These are phyloP conservation scores for Begonia masoniana DNA, from an alignment of 306 rosid species.

Conservation along the genomic window DNA sequence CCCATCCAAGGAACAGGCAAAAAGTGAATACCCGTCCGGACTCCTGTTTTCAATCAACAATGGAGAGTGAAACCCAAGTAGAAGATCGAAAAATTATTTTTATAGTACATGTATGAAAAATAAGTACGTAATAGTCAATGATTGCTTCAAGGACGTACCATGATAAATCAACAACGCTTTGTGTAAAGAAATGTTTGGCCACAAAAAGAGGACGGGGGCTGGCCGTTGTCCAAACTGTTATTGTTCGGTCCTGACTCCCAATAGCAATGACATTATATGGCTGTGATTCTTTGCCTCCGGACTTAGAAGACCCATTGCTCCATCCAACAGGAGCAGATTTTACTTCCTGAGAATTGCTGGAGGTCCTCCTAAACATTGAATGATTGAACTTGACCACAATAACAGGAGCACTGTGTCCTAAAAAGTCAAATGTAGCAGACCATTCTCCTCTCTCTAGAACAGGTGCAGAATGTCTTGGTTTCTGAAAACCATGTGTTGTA, in stretches of 20 bases:
- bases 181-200: constrained; percentile 95
- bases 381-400: constrained; percentile 93
- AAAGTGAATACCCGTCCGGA: constrained; percentile 92
- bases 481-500: constrained; percentile 97
- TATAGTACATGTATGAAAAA: neutral
- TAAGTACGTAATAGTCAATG: constrained; percentile 2
- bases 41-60: constrained; percentile 53
- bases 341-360: constrained; percentile 51
- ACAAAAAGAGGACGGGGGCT: constrained; percentile 97
- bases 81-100: neutral
- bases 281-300: constrained; percentile 67
- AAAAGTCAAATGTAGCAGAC: constrained; percentile 97
- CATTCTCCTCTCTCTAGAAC: constrained; percentile 99
- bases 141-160: constrained; percentile 40
- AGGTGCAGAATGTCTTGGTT: constrained; percentile 99
- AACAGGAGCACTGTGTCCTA: constrained; percentile 96
- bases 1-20: constrained; percentile 98
- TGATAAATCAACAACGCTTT: constrained; percentile 96
- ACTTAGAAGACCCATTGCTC: constrained; percentile 72
- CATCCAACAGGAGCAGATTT: constrained; percentile 75
- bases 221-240: constrained; percentile 98
- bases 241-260: constrained; percentile 95
- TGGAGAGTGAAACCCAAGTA: constrained; percentile 6
- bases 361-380: constrained; percentile 78
- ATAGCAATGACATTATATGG: constrained; percentile 96